Evolutionary conservation across 306 rosid genomes (phyloP).

Genomic region (Dryas octopetala): DNA sequence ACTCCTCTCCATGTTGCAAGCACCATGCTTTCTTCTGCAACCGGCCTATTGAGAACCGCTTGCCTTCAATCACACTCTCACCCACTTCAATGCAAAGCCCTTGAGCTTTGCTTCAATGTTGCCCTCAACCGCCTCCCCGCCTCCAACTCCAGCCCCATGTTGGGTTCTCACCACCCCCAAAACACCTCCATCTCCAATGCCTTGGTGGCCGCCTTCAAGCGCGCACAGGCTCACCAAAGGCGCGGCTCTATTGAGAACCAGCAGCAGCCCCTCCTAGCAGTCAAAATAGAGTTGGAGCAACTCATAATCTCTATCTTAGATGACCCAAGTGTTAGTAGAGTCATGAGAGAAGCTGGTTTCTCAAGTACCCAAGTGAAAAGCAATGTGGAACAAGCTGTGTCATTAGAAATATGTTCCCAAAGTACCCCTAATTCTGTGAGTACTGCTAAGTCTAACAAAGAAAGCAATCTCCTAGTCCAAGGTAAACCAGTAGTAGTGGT

Average conservation of each 20-base stretch:
- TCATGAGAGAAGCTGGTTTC: constrained; percentile 93
- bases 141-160: constrained; percentile 67
- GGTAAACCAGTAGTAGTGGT: constrained; percentile 18
- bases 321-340: constrained; percentile 95
- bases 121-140: constrained; percentile 93
- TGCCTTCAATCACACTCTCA: constrained; percentile 94
- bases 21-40: constrained; percentile 71
- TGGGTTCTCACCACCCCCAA: constrained; percentile 47
- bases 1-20: constrained; percentile 94
- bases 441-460: constrained; percentile 45
- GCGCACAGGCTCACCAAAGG: constrained; percentile 96
- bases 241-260: constrained; percentile 94
- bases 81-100: constrained; percentile 95
- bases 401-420: constrained; percentile 68
- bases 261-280: constrained; percentile 81
- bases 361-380: constrained; percentile 82
- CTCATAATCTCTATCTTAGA: constrained; percentile 85
- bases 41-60: constrained; percentile 68
- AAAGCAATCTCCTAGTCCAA: constrained; percentile 23
- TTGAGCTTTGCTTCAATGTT: constrained; percentile 96
- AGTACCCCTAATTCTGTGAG: constrained; percentile 34
- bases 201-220: constrained; percentile 91
- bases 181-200: constrained; percentile 88
- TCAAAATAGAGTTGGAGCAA: constrained; percentile 84
- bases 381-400: constrained; percentile 82